These are phyloP conservation scores for Berkeleyomyces basicola DNA, from an alignment of 2,329 filamentous ascomycete genomes.

Conservation along the genomic window DNA sequence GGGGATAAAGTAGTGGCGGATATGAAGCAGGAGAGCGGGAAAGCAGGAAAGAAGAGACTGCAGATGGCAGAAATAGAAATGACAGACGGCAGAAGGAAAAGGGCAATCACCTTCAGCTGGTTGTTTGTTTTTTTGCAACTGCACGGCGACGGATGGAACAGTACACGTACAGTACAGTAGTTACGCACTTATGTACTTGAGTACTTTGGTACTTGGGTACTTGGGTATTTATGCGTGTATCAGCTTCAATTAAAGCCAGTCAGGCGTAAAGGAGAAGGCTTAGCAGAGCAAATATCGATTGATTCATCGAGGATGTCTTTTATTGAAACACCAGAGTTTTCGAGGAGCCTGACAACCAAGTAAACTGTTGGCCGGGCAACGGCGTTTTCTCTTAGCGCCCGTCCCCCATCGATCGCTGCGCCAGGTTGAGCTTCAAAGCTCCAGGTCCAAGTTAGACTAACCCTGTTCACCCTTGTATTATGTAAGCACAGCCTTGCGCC, in stretches of 20 bases:
- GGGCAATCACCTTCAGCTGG: neutral
- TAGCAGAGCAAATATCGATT: neutral
- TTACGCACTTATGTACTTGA: too few species aligned
- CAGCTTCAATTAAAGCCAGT: neutral
- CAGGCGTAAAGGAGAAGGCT: neutral
- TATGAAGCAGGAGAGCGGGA: neutral
- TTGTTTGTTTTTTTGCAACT: conserved; percentile 2
- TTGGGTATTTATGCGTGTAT: too few species aligned
- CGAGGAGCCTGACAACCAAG: conserved; percentile 2
- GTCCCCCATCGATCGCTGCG: neutral
- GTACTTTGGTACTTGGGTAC: too few species aligned
- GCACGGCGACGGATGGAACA: neutral
- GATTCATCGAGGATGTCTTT: neutral
- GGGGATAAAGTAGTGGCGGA: neutral
- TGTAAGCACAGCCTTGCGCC: neutral
- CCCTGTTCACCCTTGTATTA: neutral
- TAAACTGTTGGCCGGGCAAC: conserved; percentile 10
- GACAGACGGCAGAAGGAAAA: neutral
- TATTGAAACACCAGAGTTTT: conserved; percentile 1
- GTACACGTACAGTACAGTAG: neutral
- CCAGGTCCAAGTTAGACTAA: neutral
- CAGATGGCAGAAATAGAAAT: too few species aligned
- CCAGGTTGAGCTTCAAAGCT: neutral
- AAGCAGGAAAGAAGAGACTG: neutral
- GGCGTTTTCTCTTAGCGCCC: conserved; percentile 1